Evolutionary conservation across 257 asterid genomes (phyloP), one percentile per base, ranked within the genome.

Genomic region (Capsicum baccatum): DNA sequence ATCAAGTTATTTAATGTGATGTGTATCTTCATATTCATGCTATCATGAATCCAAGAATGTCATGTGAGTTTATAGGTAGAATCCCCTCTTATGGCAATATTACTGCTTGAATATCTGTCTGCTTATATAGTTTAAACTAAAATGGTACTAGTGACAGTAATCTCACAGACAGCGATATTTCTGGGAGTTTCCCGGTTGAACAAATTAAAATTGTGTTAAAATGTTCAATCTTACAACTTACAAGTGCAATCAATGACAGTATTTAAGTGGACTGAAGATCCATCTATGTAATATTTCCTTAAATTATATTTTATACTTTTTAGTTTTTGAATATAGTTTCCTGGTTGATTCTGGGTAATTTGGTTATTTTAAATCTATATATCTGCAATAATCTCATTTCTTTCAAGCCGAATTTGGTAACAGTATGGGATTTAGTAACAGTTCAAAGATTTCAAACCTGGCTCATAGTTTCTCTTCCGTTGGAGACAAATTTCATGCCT

Each of bases 401-500:
- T 14, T 67, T 67, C 76, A 35, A 67, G 76, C 52, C 1, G 21
- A 67, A 67, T 67, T 67, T 14, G 76, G 12, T 37, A 37, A 67
- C 52, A 37, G 15, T 37, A 12, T 67, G 76, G 50, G 21, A 14
- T 67, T 66, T 37, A 68, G 52, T 37, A 35, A 68, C 76, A 66
- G 70, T 68, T 15, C 52, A 68, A 50, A 68, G 76, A 68, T 19
- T 37, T 14, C 76, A 37, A 12, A 68, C 76, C 14, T 68, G 52
- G 21, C 21, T 68, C 52, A 37, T 37, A 14, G 21, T 42, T 68
- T 68, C 50, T 68, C 76, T 68, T 35, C 3, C 3, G 12, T 58
- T 79, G 70, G 83, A 37, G 63, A 79, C 33, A 33, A 79, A 35
- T 37, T 56, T 79, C 55, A 58, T 79, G 68, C 69, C 68, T 21